These are phyloP conservation scores for Aegilops tauschii DNA, from an alignment of 176 grass and related monocot species.

Conservation along the genomic window DNA sequence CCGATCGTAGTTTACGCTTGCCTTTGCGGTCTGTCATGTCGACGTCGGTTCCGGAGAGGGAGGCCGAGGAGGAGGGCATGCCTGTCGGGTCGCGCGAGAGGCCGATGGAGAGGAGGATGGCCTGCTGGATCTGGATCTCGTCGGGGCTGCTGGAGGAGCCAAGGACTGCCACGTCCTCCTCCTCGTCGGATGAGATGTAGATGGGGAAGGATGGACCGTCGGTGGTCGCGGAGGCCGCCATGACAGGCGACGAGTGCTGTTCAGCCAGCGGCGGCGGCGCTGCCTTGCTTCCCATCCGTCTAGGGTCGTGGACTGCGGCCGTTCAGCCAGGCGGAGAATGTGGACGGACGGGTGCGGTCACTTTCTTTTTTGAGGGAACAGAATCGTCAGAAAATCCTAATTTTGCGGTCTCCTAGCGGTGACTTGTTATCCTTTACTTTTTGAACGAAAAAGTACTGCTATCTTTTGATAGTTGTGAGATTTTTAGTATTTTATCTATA, in stretches of 20 bases:
- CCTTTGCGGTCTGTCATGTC: not conserved
- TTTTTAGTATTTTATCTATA: too few species aligned
- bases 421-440: too few species aligned
- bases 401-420: too few species aligned
- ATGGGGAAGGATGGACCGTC: not conserved
- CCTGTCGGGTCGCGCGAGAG: not conserved
- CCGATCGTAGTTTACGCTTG: not conserved
- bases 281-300: not conserved
- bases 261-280: not conserved
- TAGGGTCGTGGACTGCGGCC: conserved; percentile 13
- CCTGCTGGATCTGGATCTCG: conserved; percentile 3
- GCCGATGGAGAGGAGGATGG: not conserved
- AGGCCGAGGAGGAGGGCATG: not conserved
- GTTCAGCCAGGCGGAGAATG: not conserved
- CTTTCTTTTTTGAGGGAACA: too few species aligned
- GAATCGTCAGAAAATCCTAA: too few species aligned
- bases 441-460: too few species aligned
- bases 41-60: not conserved
- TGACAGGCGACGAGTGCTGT: not conserved
- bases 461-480: too few species aligned
- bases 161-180: not conserved
- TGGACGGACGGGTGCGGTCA: not conserved
- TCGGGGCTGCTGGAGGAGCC: not conserved
- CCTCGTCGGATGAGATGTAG: not conserved
- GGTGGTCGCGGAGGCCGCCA: not conserved